Evolutionary conservation across 257 asterid genomes (phyloP).

Genomic region (Solanum lignicaule): DNA sequence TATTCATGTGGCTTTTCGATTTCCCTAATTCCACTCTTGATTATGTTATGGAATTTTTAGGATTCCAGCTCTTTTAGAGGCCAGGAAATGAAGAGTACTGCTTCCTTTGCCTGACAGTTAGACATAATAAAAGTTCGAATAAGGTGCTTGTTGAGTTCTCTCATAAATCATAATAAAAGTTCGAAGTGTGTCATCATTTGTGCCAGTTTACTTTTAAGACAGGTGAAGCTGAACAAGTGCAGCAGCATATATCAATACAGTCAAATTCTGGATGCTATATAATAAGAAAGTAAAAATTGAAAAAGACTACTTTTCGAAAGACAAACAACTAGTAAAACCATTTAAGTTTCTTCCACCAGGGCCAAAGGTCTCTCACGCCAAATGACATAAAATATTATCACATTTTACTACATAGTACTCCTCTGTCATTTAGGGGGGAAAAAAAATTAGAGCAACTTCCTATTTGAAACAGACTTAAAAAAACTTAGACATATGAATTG

Average conservation of each 20-base stretch:
- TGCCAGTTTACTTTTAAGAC: background rate
- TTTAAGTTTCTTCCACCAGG: too few species aligned
- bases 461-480: too few species aligned
- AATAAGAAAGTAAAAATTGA: background rate
- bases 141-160: too few species aligned
- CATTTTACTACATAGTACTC: too few species aligned
- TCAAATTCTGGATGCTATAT: background rate
- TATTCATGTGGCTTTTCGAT: background rate
- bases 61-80: background rate
- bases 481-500: too few species aligned
- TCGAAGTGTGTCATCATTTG: background rate
- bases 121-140: too few species aligned
- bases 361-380: too few species aligned
- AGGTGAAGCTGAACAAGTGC: background rate
- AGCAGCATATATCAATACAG: background rate
- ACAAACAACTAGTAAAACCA: too few species aligned
- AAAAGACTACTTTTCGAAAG: background rate
- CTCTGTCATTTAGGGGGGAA: too few species aligned
- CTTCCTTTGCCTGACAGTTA: background rate
- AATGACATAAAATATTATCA: too few species aligned
- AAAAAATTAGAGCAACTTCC: too few species aligned
- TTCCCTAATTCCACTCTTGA: background rate
- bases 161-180: too few species aligned
- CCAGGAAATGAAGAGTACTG: background rate
- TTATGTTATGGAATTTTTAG: background rate